A percentile compares a stretch with the other conserved stretches of the same genome.
Evolutionary conservation across 805 yeast species (phyloP).

Genomic region (Starmera amethionina): DNA sequence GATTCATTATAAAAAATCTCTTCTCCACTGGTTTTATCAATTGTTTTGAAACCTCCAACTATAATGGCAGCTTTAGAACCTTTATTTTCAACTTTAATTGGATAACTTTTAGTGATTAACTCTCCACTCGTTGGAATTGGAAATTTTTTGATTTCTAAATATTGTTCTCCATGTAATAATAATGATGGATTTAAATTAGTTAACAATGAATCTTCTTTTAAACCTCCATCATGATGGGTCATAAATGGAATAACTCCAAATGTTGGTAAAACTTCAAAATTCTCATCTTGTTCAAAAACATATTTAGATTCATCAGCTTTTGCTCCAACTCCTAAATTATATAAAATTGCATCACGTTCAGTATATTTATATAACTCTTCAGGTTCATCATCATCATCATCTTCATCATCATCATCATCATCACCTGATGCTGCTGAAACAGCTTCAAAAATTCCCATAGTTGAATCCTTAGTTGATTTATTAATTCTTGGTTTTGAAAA

Average conservation of each 20-base stretch:
- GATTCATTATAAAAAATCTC: conserved; percentile 71
- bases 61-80: conserved; percentile 74
- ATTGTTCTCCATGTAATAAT: conserved; percentile 93
- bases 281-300: conserved; percentile 62
- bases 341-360: conserved; percentile 66
- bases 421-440: conserved; percentile 36
- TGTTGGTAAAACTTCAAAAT: conserved; percentile 82
- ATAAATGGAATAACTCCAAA: conserved; percentile 87
- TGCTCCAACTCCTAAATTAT: conserved; percentile 88
- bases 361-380: conserved; percentile 43
- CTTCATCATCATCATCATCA: conserved; percentile 36
- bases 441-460: conserved; percentile 66
- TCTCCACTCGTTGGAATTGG: conserved; percentile 70
- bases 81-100: conserved; percentile 74
- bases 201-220: conserved; percentile 51
- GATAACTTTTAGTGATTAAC: conserved; percentile 50
- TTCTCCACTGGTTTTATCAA: conserved; percentile 61
- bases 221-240: conserved; percentile 46
- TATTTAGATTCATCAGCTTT: conserved; percentile 66
- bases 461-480: conserved; percentile 65
- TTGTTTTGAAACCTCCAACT: conserved; percentile 62
- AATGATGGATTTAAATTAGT: conserved; percentile 83
- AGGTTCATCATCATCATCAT: conserved; percentile 32
- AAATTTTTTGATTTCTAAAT: conserved; percentile 61
- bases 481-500: conserved; percentile 31